phyloP scores from a whole-genome alignment of 257 asterid genomes.

The Scutellaria galericulata region DNA sequence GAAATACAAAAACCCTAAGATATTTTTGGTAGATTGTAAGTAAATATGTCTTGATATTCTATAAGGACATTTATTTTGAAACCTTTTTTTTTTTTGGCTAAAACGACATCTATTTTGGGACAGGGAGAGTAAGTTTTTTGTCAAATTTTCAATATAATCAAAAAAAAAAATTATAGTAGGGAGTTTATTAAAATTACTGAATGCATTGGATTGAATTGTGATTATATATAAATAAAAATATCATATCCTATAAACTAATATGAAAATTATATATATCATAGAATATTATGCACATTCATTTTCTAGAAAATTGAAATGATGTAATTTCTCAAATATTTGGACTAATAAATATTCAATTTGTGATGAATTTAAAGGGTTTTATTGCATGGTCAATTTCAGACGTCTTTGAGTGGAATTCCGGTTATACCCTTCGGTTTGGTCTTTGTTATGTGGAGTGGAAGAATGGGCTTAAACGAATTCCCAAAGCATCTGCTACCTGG shows the following conservation, averaged over 20 bases:
- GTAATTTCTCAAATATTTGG: not conserved
- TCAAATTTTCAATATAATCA: conserved; percentile 39
- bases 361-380: conserved; percentile 49
- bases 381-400: conserved; percentile 55
- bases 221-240: too few relatives aligned
- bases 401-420: conserved; percentile 50
- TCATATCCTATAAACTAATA: too few relatives aligned
- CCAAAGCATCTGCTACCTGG: conserved; percentile 41
- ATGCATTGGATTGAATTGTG: too few relatives aligned
- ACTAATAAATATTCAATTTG: not conserved
- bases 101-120: not conserved
- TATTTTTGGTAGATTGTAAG: too few relatives aligned
- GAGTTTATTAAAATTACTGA: not conserved
- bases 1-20: conserved; percentile 32
- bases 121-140: not conserved
- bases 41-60: too few relatives aligned
- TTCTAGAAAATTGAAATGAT: not conserved
- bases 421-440: conserved; percentile 48
- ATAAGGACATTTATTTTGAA: too few relatives aligned
- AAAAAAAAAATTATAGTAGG: conserved; percentile 35
- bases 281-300: too few relatives aligned
- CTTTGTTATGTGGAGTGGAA: conserved; percentile 45
- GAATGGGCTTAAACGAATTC: conserved; percentile 44
- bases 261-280: too few relatives aligned
- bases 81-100: too few relatives aligned